Evolutionary conservation across 345 rosid species (phyloP).

Genomic region (Chamaenerion angustifolium): DNA sequence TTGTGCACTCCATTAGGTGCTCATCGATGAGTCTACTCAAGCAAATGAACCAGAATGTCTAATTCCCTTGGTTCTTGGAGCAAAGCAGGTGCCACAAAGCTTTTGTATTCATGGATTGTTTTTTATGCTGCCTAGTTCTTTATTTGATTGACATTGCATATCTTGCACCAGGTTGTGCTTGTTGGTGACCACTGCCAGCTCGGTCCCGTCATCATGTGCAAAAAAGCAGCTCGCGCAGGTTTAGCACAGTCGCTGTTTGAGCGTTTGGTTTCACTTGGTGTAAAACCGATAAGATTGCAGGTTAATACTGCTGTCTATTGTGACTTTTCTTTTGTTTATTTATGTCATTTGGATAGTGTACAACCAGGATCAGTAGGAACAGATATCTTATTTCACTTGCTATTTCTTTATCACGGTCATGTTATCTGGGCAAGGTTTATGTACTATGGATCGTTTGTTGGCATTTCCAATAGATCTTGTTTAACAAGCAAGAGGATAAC

Average conservation of each 20-base stretch:
- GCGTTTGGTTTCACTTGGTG: constrained; percentile 90
- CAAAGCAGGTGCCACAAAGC: constrained; percentile 55
- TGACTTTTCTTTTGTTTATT: background rate
- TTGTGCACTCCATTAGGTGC: constrained; percentile 39
- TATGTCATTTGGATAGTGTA: background rate
- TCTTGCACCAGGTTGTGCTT: constrained; percentile 58
- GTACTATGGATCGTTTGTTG: too few relatives aligned
- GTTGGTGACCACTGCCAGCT: constrained; percentile 99
- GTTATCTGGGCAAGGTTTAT: too few relatives aligned
- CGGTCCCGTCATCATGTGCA: constrained; percentile 99
- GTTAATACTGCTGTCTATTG: constrained; percentile 17
- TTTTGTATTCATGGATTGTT: background rate
- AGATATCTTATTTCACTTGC: too few relatives aligned
- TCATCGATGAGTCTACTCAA: constrained; percentile 99
- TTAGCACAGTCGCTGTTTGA: constrained; percentile 95
- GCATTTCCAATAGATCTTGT: too few relatives aligned
- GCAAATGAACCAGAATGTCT: constrained; percentile 99
- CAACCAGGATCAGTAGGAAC: too few relatives aligned
- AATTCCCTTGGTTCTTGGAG: constrained; percentile 97
- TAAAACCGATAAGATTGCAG: constrained; percentile 98
- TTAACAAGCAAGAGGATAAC: too few relatives aligned
- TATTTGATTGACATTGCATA: constrained; percentile 5
- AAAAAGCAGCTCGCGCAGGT: constrained; percentile 99
- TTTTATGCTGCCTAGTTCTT: background rate
- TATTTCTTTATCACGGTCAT: too few relatives aligned